Evolutionary conservation across 1,139 yeast genomes (phyloP).

Genomic region (Magnusiomyces suaveolens): DNA sequence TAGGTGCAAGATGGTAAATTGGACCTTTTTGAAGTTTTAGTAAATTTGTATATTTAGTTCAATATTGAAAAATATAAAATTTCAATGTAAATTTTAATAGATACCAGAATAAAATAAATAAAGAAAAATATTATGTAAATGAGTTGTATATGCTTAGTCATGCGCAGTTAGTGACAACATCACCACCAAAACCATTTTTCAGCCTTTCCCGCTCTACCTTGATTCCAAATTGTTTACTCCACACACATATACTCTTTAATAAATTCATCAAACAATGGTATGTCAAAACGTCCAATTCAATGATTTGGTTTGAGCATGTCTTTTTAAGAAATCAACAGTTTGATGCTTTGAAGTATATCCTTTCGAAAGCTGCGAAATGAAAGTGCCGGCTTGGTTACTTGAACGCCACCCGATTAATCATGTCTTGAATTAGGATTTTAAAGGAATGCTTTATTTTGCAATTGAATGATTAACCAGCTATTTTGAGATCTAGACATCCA

Average conservation of each 20-base stretch:
- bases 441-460: not conserved
- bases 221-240: not conserved
- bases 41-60: not conserved
- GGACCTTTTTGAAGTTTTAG: not conserved
- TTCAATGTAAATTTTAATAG: not conserved
- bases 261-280: not conserved
- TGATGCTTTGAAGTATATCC: too few relatives aligned
- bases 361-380: too few relatives aligned
- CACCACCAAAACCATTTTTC: not conserved
- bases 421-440: not conserved
- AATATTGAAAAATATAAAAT: not conserved
- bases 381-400: not conserved
- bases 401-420: not conserved
- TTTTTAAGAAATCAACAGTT: too few relatives aligned
- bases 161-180: not conserved
- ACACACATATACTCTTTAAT: not conserved
- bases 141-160: not conserved
- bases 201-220: not conserved
- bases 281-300: not conserved
- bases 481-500: slow-evolving; percentile 50
- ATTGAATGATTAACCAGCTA: not conserved
- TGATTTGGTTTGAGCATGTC: not conserved
- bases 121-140: not conserved
- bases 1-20: slow-evolving; percentile 13
- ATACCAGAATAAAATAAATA: not conserved